Conservation (phyloP, 2,329 filamentous ascomycete genomes). For the Arthrobotrys entomopaga region DNA sequence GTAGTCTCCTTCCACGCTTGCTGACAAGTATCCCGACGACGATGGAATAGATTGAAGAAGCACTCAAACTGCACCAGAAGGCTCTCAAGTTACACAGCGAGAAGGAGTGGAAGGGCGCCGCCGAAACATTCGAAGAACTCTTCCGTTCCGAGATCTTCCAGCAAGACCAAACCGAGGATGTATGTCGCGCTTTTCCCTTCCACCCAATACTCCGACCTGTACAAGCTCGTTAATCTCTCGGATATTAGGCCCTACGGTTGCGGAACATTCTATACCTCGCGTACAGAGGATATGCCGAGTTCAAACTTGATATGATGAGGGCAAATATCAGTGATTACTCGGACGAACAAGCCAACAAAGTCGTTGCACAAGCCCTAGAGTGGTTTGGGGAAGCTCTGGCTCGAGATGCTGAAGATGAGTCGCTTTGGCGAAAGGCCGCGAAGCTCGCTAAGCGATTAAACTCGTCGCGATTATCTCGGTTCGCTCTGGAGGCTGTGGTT, state of each 20-base stretch:
- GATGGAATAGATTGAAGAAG: conserved; percentile 81
- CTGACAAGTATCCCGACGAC: conserved; percentile 2
- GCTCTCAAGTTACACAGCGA: conserved; percentile 92
- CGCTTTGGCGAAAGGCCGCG: conserved; percentile 58
- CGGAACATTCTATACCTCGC: conserved; percentile 80
- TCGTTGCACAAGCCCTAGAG: conserved; percentile 60
- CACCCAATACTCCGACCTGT: not conserved
- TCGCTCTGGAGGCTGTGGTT: conserved; percentile 58
- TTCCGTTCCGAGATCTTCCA: conserved; percentile 92
- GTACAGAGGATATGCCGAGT: conserved; percentile 95
- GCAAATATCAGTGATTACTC: conserved; percentile 60
- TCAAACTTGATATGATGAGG: conserved; percentile 75
- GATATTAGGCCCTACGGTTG: conserved; percentile 48
- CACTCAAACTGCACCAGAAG: conserved; percentile 90
- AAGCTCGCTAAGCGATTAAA: conserved; percentile 57
- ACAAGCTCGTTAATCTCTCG: conserved; percentile 77
- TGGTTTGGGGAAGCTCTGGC: conserved; percentile 58
- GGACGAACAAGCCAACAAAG: conserved; percentile 61
- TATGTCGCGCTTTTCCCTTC: conserved; percentile 63
- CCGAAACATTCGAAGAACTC: conserved; percentile 81
- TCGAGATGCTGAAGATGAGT: conserved; percentile 58
- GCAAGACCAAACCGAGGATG: conserved; percentile 69
- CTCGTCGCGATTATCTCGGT: conserved; percentile 57
- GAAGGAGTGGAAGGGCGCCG: conserved; percentile 78
- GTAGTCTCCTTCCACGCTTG: not conserved